Conservation (phyloP, 768 basidiomycete genomes). For the Neoboletus brunneissimus region DNA sequence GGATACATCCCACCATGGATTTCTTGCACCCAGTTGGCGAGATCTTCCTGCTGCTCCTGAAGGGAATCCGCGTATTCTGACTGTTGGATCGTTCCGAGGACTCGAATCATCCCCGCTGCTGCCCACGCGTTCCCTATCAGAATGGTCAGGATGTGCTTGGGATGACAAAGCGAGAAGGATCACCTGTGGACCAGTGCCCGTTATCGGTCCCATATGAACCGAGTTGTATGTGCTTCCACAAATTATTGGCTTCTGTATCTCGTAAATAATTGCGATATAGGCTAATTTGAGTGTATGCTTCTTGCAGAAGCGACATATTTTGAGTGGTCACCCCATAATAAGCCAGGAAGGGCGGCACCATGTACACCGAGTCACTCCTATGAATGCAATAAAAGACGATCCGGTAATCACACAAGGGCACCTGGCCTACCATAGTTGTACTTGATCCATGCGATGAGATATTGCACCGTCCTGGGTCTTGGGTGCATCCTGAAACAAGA, state of each 20-base stretch:
- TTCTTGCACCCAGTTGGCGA: conserved; percentile 64
- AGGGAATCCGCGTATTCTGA: conserved; percentile 54
- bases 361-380: conserved; percentile 80
- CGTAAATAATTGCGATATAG: conserved; percentile 68
- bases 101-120: conserved; percentile 82
- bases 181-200: conserved; percentile 82
- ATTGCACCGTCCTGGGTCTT: conserved; percentile 74
- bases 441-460: conserved; percentile 65
- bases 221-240: conserved; percentile 77
- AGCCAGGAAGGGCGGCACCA: conserved; percentile 85
- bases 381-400: background rate
- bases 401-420: background rate
- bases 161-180: background rate
- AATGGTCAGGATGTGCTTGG: background rate
- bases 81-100: conserved; percentile 67
- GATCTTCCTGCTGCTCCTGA: conserved; percentile 50
- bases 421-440: conserved; percentile 65
- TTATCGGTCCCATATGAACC: conserved; percentile 52
- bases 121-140: conserved; percentile 82
- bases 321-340: conserved; percentile 68
- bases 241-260: conserved; percentile 44
- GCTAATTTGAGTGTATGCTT: conserved; percentile 68
- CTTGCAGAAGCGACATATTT: conserved; percentile 56
- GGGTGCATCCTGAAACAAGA: conserved; percentile 54
- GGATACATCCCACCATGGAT: conserved; percentile 72